A percentile compares a stretch with the other conserved stretches of the same genome.
Conservation (phyloP, 495 filamentous ascomycete genomes). For the Xylaria bambusicola region DNA sequence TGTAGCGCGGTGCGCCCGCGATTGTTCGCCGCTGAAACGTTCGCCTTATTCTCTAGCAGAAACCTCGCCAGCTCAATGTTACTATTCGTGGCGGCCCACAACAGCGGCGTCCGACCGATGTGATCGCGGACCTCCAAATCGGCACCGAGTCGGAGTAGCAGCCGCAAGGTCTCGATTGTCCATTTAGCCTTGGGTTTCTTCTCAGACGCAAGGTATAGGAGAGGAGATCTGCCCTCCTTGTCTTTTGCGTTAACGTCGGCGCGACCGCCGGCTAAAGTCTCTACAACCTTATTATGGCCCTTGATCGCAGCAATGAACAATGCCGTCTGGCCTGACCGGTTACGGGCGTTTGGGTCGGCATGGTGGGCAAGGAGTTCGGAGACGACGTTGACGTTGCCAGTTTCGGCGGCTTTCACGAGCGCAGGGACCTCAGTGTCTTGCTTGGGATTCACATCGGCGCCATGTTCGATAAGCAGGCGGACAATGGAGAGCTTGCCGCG, state of each 20-base stretch:
- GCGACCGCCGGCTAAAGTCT: conserved; percentile 49
- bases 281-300: conserved; percentile 53
- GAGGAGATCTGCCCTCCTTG: conserved; percentile 31
- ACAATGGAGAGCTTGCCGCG: conserved; percentile 55
- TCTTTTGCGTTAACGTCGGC: conserved; percentile 53
- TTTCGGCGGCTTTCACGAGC: conserved; percentile 35
- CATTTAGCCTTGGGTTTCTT: conserved; percentile 35
- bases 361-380: conserved; percentile 28
- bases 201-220: conserved; percentile 35
- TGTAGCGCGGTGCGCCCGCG: conserved; percentile 63
- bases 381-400: conserved; percentile 32
- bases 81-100: conserved; percentile 66
- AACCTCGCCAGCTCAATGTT: conserved; percentile 57
- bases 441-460: conserved; percentile 54
- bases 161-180: conserved; percentile 31
- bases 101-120: conserved; percentile 59
- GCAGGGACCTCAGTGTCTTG: conserved; percentile 31
- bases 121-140: conserved; percentile 46
- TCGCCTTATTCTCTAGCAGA: conserved; percentile 52
- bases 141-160: conserved; percentile 41
- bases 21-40: conserved; percentile 55
- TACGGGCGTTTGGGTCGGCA: conserved; percentile 34
- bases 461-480: conserved; percentile 52
- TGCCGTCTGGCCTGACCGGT: conserved; percentile 43
- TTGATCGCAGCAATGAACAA: conserved; percentile 63